Percentiles rank a stretch among this genome's conserved stretches.
These are phyloP conservation scores for Stachybotrys chartarum DNA, from an alignment of 2,329 filamentous ascomycete genomes.

Conservation along the genomic window DNA sequence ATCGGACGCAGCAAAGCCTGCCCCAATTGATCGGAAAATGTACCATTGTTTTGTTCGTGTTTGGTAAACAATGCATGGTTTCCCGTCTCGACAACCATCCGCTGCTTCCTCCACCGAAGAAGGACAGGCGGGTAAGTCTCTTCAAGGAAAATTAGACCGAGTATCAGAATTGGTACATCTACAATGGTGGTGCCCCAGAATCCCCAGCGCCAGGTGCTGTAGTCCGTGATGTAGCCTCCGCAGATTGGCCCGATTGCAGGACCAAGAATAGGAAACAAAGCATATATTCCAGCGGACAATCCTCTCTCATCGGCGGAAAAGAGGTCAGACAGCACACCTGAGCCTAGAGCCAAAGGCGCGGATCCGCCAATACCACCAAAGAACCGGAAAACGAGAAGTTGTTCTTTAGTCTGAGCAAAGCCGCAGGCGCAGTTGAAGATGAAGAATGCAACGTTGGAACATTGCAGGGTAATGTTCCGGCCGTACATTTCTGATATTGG, in stretches of 20 bases:
- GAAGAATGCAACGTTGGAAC: slow-evolving; percentile 49
- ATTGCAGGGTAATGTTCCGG: slow-evolving; percentile 37
- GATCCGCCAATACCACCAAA: slow-evolving; percentile 53
- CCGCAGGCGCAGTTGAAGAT: slow-evolving; percentile 57
- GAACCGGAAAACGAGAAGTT: slow-evolving; percentile 54
- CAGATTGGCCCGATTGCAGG: slow-evolving; percentile 37
- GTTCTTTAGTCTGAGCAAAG: slow-evolving; percentile 52
- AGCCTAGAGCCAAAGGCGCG: slow-evolving; percentile 58
- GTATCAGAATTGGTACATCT: slow-evolving; percentile 10
- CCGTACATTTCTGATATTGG: slow-evolving; percentile 56
- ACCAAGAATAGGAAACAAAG: slow-evolving; percentile 50
- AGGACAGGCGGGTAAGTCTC: slow-evolving; percentile 20
- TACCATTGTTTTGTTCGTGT: background rate
- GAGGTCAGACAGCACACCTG: slow-evolving; percentile 55
- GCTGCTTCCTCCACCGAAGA: slow-evolving; percentile 8
- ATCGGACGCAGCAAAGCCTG: background rate
- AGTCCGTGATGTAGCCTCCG: slow-evolving; percentile 23
- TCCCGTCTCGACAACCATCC: slow-evolving; percentile 4
- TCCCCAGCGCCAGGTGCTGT: slow-evolving; percentile 27
- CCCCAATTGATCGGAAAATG: background rate
- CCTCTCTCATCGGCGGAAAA: slow-evolving; percentile 52
- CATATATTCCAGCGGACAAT: slow-evolving; percentile 55
- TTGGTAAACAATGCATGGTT: slow-evolving; percentile 1
- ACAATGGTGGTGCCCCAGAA: slow-evolving; percentile 25
- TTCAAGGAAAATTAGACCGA: slow-evolving; percentile 17